phyloP scores from a whole-genome alignment of 768 basidiomycete species.

The Holtermanniella nyarrowii region DNA sequence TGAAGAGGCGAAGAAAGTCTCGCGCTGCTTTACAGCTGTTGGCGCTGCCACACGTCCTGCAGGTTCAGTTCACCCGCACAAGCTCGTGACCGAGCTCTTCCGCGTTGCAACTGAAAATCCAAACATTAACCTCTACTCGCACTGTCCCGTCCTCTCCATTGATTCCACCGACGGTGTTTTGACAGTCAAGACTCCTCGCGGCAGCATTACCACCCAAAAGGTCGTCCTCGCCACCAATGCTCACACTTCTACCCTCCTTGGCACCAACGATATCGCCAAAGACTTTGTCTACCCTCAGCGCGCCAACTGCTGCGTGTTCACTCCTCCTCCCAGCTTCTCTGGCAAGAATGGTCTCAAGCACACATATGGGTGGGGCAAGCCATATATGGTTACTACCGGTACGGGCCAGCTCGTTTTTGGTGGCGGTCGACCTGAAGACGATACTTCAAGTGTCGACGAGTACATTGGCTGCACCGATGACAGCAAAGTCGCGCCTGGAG shows the following conservation, averaged over 20 bases:
- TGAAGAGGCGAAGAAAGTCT: slow-evolving; percentile 5
- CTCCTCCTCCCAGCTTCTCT: background rate
- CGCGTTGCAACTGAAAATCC: background rate
- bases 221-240: slow-evolving; percentile 80
- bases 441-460: background rate
- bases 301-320: background rate
- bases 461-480: background rate
- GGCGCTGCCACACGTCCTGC: slow-evolving; percentile 1
- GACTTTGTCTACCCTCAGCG: background rate
- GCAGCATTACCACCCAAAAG: slow-evolving; percentile 50
- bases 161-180: slow-evolving; percentile 39
- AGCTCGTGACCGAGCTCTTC: slow-evolving; percentile 7
- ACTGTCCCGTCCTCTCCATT: background rate
- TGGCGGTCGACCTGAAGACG: background rate
- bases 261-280: background rate
- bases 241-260: slow-evolving; percentile 61
- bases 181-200: slow-evolving; percentile 55
- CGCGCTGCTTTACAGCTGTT: slow-evolving; percentile 3
- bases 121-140: background rate
- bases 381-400: background rate
- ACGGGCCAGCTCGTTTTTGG: background rate
- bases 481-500: background rate
- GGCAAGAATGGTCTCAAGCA: background rate
- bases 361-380: background rate
- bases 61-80: slow-evolving; percentile 14